Evolutionary conservation across 2,329 filamentous ascomycete species (phyloP), one percentile per base, ranked within the genome.

Genomic region (Mariannaea sp.): DNA sequence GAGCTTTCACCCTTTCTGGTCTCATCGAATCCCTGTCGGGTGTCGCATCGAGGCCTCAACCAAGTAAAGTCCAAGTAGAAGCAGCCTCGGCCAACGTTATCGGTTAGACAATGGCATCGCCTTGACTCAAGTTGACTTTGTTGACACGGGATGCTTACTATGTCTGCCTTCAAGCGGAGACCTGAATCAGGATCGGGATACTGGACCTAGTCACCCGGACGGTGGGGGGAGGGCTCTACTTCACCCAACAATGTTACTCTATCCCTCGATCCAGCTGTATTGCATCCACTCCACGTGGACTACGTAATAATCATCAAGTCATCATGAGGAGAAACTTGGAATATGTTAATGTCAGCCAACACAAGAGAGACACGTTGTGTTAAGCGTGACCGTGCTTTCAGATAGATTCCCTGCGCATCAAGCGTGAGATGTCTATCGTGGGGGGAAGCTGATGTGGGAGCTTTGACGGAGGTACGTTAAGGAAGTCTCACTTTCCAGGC

Each of bases 291-390:
- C 33, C 33, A 36, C 22, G 5, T 10, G 33, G 14, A 36, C 7
- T 36, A n/a, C n/a, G n/a, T n/a, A n/a, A n/a, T n/a, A 19, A 12
- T 17, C 33, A 9, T 36, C 14, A 16, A 7, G 32, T 8, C 16
- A 5, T 24, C 5, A 16, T 36, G 29, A 30, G 29, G 29, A n/a
- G 29, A 30, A n/a, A 30, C 29, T 10, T 30, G 9, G 9, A 10
- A 30, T 42, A 42, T 35, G 32, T 53, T 17, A 36, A 43, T 14
- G 30, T 45, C 27, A 20, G 5, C 51, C 51, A 54, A 54, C 45
- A 27, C 45, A 33, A 27, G 33, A 26, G n/a, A 49, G 40, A 49
- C 51, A 49, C 51, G 51, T 54, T 39, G 33, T 39, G 26, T 45
- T 35, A 38, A 17, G 41, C 26, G 40, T 39, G 35, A 35, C 22